A percentile compares a stretch with the other conserved stretches of the same genome.
phyloP scores from a whole-genome alignment of 2,329 filamentous ascomycete genomes.

The Beauveria pseudobassiana region DNA sequence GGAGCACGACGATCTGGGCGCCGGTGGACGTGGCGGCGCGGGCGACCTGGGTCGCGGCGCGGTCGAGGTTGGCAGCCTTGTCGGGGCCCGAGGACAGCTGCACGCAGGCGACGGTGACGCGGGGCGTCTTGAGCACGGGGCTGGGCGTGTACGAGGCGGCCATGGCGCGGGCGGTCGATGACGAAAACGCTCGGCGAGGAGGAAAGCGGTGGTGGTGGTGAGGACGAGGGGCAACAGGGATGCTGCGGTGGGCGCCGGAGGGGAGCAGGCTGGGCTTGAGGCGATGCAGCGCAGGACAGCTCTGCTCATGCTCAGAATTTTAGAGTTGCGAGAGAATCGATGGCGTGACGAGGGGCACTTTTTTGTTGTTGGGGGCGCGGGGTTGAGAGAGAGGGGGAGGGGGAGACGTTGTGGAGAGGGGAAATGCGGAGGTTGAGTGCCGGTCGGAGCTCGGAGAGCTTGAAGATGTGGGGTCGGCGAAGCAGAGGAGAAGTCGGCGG shows the following conservation, averaged over 20 bases:
- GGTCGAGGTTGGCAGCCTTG: slow-evolving; percentile 76
- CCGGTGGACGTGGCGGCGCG: slow-evolving; percentile 63
- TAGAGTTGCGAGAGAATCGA: not conserved
- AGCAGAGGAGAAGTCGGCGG: too few species aligned
- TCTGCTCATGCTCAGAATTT: not conserved
- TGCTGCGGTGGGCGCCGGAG: not conserved
- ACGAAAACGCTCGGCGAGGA: not conserved
- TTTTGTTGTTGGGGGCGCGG: not conserved
- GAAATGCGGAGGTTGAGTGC: not conserved
- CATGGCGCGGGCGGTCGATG: not conserved
- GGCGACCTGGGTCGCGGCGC: slow-evolving; percentile 74
- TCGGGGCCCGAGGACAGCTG: slow-evolving; percentile 76
- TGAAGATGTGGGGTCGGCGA: too few species aligned
- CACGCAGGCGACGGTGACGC: slow-evolving; percentile 69
- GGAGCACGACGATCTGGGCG: slow-evolving; percentile 81
- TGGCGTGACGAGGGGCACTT: not conserved
- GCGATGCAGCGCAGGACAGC: not conserved
- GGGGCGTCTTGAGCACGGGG: slow-evolving; percentile 58
- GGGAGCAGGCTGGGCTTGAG: not conserved
- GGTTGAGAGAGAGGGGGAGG: not conserved
- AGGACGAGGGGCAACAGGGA: too few species aligned
- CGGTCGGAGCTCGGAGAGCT: too few species aligned
- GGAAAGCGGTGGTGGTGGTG: not conserved
- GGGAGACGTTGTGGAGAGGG: not conserved
- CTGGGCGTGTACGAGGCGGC: slow-evolving; percentile 4